Evolutionary conservation across 345 rosid species (phyloP), one percentile per base, ranked within the genome.

Genomic region (Isatis tinctoria): DNA sequence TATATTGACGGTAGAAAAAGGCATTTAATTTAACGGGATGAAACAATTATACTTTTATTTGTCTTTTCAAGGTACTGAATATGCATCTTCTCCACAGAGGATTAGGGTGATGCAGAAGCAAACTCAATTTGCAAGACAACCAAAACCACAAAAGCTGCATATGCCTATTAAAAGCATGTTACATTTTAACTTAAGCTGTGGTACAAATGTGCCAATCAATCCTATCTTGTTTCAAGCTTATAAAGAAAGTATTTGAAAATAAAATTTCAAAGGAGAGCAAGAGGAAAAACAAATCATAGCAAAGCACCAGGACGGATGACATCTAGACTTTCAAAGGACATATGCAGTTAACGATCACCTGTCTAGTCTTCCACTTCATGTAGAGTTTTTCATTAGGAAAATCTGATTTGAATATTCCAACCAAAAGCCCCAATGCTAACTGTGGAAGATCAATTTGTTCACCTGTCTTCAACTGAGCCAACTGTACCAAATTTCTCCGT

Each of bases 361-460:
- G 96, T 79, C 98, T 91, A 74, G 76, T 83, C 82, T 83, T 91
- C 98, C 98, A 94, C 73, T 90, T 88, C 79, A 82, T 56, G 82
- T 91, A 91, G 70, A 83, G 82, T 79, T 88, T 94, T 78, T 91
- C 97, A 80, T 68, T 84, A 57, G 65, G 85, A 82, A 94, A 90
- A 83, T 90, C 97, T 75, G 93, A 90, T 85, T 85, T 84, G 81
- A 82, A 82, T 67, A 86, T 83, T 65, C 93, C 97, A 85, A 82
- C 85, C 78, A 94, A 82, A 74, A 91, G 91, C 62, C 87, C 97
- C 83, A 86, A 77, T 44, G 92, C 85, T 47, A 94, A 77, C 44
- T 88, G 87, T 57, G 97, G 87, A 83, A 90, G 85, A 82, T 91
- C 91, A 81, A 91, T 78, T 72, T 84, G 90, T 81, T 82, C 88